Evolutionary conservation across 2,329 filamentous ascomycete species (phyloP), one percentile per base, ranked within the genome.

Genomic region (Colletotrichum spinosum): DNA sequence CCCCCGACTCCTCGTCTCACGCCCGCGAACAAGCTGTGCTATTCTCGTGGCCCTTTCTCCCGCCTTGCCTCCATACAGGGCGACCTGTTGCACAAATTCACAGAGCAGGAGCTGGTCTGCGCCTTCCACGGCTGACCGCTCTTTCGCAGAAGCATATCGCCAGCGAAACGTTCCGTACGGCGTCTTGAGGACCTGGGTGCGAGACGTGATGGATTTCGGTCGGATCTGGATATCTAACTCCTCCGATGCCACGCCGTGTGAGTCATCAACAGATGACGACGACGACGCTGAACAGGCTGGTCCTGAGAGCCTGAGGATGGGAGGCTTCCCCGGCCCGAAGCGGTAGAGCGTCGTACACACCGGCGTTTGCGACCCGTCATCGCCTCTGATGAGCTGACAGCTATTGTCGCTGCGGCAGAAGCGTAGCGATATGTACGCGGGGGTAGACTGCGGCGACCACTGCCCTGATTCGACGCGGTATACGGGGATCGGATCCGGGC

Each of bases 321-420:
- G 87, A 7, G 84, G 80, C 2, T 80, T 79, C 45, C 79, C 79
- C 2, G 86, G 86, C 0, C 87, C 87, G 70, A 84, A 88, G 68
- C 81, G 83, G 74, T 89, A 89, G 4, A 79, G 81, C 0, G 87
- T 89, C 1, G 73, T 78, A 67, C 80, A 83, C n/a, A 87, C 74
- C 11, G 70, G 61, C 44, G 56, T 51, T 25, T 67, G 56, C 1
- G 65, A 55, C 6, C 70, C 69, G 12, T 79, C 77, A 41, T 79
- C 76, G 25, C 77, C 80, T 41, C 83, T 74, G 4, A 84, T 73
- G 52, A 88, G 81, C 67, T 80, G 79, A 66, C 84, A 80, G 39
- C 77, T 80, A 3, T 81, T 85, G 1, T 85, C 87, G 64, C 75
- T 72, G 49, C 79, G 77, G 8, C 75, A 74, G 10, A 78, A 78